phyloP scores from a whole-genome alignment of 2,329 filamentous ascomycete genomes.

The Chaetothyriales sp. region DNA sequence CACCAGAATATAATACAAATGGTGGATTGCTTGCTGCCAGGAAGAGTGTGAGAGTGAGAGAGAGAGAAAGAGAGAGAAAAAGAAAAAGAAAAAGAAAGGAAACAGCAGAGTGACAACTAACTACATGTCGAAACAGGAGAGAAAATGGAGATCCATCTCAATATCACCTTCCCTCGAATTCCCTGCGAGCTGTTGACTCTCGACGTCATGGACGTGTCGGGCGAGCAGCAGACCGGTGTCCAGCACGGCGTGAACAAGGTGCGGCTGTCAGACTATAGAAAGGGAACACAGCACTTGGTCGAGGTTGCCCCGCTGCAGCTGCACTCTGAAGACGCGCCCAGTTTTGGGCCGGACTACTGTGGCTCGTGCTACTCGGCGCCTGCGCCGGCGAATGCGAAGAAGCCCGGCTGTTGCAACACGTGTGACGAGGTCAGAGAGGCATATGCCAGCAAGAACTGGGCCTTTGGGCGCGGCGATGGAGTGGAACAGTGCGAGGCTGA shows the following conservation, averaged over 20 bases:
- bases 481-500: constrained; percentile 93
- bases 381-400: constrained; percentile 53
- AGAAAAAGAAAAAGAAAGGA: too few relatives aligned
- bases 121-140: constrained; percentile 44
- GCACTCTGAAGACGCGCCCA: constrained; percentile 51
- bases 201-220: constrained; percentile 98
- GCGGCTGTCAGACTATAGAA: constrained; percentile 52
- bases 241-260: constrained; percentile 88
- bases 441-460: constrained; percentile 79
- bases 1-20: too few relatives aligned
- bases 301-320: constrained; percentile 48
- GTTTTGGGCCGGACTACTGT: constrained; percentile 81
- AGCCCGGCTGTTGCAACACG: constrained; percentile 88
- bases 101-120: neutral
- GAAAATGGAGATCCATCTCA: constrained; percentile 98
- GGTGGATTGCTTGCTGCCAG: too few relatives aligned
- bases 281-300: constrained; percentile 66
- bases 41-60: too few relatives aligned
- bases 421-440: constrained; percentile 94
- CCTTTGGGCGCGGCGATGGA: constrained; percentile 78
- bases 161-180: constrained; percentile 84
- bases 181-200: constrained; percentile 92
- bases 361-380: constrained; percentile 81
- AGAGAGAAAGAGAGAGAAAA: too few relatives aligned
- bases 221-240: constrained; percentile 88